Evolutionary conservation across 441 rosid species (phyloP).

Genomic region (Syzygium syzygioides): DNA sequence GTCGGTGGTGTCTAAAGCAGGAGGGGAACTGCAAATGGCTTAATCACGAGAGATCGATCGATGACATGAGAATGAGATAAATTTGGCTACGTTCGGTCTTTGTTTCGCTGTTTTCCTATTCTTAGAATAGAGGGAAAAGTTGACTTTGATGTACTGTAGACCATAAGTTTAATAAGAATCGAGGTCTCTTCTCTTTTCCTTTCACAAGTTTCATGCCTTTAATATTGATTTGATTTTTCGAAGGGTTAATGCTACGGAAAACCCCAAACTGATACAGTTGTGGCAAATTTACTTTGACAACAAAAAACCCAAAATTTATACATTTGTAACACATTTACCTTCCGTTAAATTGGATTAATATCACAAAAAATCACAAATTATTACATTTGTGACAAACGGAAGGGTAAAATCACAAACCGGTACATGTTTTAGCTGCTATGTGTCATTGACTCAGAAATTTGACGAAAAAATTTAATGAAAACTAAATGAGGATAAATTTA

Average conservation of each 20-base stretch:
- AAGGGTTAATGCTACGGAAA: no score
- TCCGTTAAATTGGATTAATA: no score
- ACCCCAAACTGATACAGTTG: rapidly evolving
- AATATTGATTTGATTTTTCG: background rate
- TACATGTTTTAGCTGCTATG: no score
- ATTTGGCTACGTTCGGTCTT: background rate
- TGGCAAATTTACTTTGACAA: no score
- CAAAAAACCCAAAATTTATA: no score
- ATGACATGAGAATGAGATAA: background rate
- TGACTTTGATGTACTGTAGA: background rate
- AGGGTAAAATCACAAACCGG: no score
- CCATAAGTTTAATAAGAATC: background rate
- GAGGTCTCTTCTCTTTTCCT: background rate
- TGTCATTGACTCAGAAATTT: no score
- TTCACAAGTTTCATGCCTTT: background rate
- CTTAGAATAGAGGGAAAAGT: background rate
- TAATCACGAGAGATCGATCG: background rate
- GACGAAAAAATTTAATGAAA: no score
- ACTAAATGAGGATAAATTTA: no score
- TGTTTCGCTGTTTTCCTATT: background rate
- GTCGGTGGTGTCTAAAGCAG: background rate
- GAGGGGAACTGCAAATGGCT: conserved; percentile 6
- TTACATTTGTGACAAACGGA: no score
- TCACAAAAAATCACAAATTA: no score
- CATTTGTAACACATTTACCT: no score